phyloP scores from a whole-genome alignment of 1,139 yeast genomes.

The Suhomyces atakaporum region DNA sequence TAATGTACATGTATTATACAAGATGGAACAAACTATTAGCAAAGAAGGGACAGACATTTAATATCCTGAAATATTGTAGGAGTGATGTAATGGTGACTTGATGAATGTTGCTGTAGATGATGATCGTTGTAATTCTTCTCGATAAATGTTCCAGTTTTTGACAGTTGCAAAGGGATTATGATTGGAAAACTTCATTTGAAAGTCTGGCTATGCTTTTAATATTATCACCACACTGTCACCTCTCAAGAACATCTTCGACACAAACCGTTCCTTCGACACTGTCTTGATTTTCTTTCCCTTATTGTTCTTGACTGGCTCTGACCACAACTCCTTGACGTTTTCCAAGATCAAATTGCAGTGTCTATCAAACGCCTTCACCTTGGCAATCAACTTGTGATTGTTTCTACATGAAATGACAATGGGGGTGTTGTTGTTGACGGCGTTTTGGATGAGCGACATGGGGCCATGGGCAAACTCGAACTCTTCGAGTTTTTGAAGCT shows the following conservation, averaged over 20 bases:
- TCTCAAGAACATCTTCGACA: slow-evolving; percentile 85
- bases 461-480: slow-evolving; percentile 93
- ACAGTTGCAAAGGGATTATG: too few species aligned
- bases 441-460: slow-evolving; percentile 77
- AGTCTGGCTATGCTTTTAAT: slow-evolving; percentile 59
- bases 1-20: slow-evolving; percentile 3
- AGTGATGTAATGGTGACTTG: background rate
- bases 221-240: slow-evolving; percentile 95
- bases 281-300: slow-evolving; percentile 74
- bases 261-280: slow-evolving; percentile 78
- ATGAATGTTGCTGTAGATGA: too few species aligned
- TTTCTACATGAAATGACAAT: slow-evolving; percentile 89
- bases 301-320: slow-evolving; percentile 63
- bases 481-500: slow-evolving; percentile 81
- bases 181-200: too few species aligned
- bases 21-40: background rate
- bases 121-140: too few species aligned
- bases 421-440: slow-evolving; percentile 72
- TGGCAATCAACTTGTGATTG: slow-evolving; percentile 86
- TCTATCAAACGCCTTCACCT: slow-evolving; percentile 92
- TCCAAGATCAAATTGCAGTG: slow-evolving; percentile 93
- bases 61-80: too few species aligned
- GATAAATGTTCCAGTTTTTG: too few species aligned
- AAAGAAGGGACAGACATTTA: too few species aligned
- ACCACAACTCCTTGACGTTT: slow-evolving; percentile 91